Evolutionary conservation across 2,329 filamentous ascomycete species (phyloP).

Genomic region (Aspergillus bombycis): DNA sequence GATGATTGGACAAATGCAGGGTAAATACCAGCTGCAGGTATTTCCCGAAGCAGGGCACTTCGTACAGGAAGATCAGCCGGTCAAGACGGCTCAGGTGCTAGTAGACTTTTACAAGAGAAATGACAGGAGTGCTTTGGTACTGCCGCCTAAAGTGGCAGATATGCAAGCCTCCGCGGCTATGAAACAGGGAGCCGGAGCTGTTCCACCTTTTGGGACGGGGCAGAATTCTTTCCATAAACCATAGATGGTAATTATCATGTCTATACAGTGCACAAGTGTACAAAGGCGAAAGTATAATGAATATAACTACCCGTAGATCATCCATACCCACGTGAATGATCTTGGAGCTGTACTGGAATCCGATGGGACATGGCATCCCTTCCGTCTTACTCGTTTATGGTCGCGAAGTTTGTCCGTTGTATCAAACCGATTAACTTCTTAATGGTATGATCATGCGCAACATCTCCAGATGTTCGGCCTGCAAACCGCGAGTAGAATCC

Average conservation of each 20-base stretch:
- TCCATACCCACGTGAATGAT: neutral
- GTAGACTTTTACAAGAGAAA: constrained; percentile 93
- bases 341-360: neutral
- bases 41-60: constrained; percentile 96
- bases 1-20: constrained; percentile 97
- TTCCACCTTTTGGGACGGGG: neutral
- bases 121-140: constrained; percentile 78
- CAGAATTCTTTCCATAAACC: neutral
- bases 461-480: neutral
- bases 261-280: neutral
- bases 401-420: neutral
- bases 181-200: constrained; percentile 33
- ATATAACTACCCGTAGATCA: neutral
- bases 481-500: neutral
- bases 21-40: constrained; percentile 94
- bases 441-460: neutral
- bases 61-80: constrained; percentile 90
- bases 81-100: constrained; percentile 81
- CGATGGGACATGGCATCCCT: neutral
- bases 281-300: neutral
- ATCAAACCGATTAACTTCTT: neutral
- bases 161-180: constrained; percentile 53
- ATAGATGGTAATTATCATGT: neutral
- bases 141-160: constrained; percentile 90
- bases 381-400: too few species aligned